Evolutionary conservation across 768 basidiomycete genomes (phyloP).

Genomic region (Suillus subluteus): DNA sequence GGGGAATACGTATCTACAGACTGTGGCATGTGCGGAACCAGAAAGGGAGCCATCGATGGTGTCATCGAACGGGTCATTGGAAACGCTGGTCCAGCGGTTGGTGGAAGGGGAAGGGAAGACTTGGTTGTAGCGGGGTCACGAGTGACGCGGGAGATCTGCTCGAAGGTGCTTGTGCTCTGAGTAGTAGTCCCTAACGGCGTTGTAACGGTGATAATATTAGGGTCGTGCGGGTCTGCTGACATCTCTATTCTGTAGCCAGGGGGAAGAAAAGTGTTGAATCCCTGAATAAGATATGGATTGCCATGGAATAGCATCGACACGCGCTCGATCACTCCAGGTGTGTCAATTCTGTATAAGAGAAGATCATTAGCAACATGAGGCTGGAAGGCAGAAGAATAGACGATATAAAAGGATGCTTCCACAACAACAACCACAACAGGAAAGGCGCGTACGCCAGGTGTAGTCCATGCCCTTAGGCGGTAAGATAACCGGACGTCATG

Average conservation of each 20-base stretch:
- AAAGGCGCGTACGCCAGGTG: conserved; percentile 2
- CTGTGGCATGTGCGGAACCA: conserved; percentile 33
- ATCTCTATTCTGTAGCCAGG: conserved; percentile 93
- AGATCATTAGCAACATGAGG: conserved; percentile 16
- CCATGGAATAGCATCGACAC: conserved; percentile 93
- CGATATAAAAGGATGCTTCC: conserved; percentile 12
- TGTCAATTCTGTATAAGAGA: conserved; percentile 76
- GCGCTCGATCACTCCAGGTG: conserved; percentile 94
- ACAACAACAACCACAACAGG: conserved; percentile 1
- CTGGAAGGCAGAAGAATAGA: conserved; percentile 14
- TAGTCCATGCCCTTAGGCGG: conserved; percentile 4
- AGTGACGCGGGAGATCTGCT: conserved; percentile 33
- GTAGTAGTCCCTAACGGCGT: conserved; percentile 76
- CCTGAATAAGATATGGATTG: conserved; percentile 88
- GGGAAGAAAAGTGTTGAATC: conserved; percentile 97
- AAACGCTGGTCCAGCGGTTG: conserved; percentile 39
- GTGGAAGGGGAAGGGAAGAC: conserved; percentile 23
- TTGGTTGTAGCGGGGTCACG: conserved; percentile 27
- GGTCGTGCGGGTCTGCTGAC: conserved; percentile 69
- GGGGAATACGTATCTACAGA: conserved; percentile 49
- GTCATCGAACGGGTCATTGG: conserved; percentile 30
- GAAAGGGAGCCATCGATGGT: conserved; percentile 60
- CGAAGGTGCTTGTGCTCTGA: conserved; percentile 55
- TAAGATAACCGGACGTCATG: conserved; percentile 9
- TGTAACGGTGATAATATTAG: conserved; percentile 79